Evolutionary conservation across 1,284 basidiomycete genomes (phyloP), one percentile per base, ranked within the genome.

Genomic region (Dichomitus squalens): DNA sequence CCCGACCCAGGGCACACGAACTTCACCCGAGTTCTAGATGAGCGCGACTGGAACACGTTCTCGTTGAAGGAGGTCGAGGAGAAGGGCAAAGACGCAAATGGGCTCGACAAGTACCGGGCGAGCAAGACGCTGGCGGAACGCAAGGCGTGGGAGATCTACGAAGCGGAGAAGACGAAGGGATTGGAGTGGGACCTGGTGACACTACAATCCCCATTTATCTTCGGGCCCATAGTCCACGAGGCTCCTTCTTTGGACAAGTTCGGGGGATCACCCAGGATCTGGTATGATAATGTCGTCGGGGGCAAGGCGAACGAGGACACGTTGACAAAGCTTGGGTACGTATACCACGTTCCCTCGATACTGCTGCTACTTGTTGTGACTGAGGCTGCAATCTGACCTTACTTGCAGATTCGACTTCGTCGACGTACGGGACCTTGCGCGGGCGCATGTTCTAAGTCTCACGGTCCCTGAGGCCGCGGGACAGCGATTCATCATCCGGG

Each of bases 51-150:
- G 90, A 90, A 92, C 72, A 70, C 81, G 4, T 73, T 76, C 34
- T 76, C 80, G 2, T 70, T 81, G 12, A 68, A 76, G 21, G 73
- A 79, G 38, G 75, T 87, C 18, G 76, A 80, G 64, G 72, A 80
- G 63, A 76, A 81, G 41, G 85, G 86, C 9, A 68, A 67, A 16
- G 75, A 79, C 11, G 81, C 84, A 0, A 49, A 70, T 0, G 65
- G 61, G 3, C 58, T 69, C 7, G 66, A 70, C 38, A 84, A 81
- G 64, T 89, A 88, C 67, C 70, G 75, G 46, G 81, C 78, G 14
- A 82, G 79, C 20, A 92, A 93, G 75, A 83, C 80, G 2, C 73
- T 92, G 2, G 88, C 90, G 2, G 90, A 93, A 47, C 74, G 70
- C 64, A 78, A 76, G 16, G 81, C 81, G 2, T 85, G 82, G 83